Conservation (phyloP, 371 early-diverging fungal genomes). For the Thermomucor indicae-seudaticae region DNA sequence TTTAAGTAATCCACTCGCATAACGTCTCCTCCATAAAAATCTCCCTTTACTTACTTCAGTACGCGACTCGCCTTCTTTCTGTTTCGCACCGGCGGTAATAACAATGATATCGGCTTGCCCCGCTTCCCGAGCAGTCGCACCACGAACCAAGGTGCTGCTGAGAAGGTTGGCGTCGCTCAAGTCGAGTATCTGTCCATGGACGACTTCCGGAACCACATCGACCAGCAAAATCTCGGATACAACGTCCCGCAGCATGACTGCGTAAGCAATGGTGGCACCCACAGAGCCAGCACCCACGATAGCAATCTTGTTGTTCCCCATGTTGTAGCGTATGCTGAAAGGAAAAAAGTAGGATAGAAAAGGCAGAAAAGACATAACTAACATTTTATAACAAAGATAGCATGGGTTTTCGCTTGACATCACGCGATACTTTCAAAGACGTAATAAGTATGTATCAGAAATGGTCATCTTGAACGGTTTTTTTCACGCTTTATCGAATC, state of each 20-base stretch:
- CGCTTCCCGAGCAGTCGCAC: conserved; percentile 62
- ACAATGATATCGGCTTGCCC: conserved; percentile 84
- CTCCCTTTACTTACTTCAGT: conserved; percentile 29
- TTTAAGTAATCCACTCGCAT: neutral
- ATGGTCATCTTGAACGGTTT: too few relatives aligned
- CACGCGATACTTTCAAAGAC: too few relatives aligned
- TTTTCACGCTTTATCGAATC: too few relatives aligned
- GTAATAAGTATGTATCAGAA: too few relatives aligned
- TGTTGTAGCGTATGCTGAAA: neutral
- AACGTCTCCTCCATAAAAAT: neutral
- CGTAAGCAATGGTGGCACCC: conserved; percentile 75
- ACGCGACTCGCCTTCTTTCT: conserved; percentile 73
- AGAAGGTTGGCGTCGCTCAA: conserved; percentile 73
- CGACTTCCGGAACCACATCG: conserved; percentile 59
- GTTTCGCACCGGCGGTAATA: conserved; percentile 87
- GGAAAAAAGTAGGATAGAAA: neutral
- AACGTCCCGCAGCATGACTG: conserved; percentile 65
- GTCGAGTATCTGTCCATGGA: conserved; percentile 77
- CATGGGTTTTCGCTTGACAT: too few relatives aligned
- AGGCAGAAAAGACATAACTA: neutral
- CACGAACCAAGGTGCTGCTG: conserved; percentile 57
- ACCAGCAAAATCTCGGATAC: conserved; percentile 71
- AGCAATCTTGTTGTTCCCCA: conserved; percentile 38
- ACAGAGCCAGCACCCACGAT: conserved; percentile 83
- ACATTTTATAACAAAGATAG: too few relatives aligned